phyloP scores from a whole-genome alignment of 768 basidiomycete genomes.

The Collybiopsis luxurians region DNA sequence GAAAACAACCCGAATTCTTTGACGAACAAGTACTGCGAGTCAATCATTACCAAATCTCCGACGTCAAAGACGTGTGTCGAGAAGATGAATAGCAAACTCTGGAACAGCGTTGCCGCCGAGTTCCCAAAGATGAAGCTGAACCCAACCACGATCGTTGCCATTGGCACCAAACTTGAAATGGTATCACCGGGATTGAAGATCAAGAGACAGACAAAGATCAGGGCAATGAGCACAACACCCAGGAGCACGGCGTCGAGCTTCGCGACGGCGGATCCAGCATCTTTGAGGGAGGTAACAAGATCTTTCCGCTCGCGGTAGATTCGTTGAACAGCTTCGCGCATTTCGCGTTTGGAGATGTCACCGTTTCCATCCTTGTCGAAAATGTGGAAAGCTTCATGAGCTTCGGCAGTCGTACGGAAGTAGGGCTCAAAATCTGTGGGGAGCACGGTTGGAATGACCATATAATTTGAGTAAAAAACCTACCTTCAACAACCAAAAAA shows the following conservation, averaged over 20 bases:
- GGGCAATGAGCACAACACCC: constrained; percentile 49
- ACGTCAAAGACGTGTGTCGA: constrained; percentile 86
- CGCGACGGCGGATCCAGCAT: constrained; percentile 68
- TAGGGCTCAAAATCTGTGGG: constrained; percentile 72
- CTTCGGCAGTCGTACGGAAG: constrained; percentile 69
- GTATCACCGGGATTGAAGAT: constrained; percentile 72
- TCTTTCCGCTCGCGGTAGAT: constrained; percentile 79
- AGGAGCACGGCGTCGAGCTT: constrained; percentile 79
- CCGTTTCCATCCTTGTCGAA: constrained; percentile 86
- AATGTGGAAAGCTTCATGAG: constrained; percentile 67
- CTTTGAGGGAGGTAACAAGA: constrained; percentile 70
- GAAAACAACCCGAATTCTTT: constrained; percentile 80
- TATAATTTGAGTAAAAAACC: constrained; percentile 7
- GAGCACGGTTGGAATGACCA: background rate
- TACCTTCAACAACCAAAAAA: constrained; percentile 68
- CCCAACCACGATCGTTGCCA: constrained; percentile 77
- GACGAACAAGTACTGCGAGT: constrained; percentile 57
- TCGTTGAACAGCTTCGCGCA: constrained; percentile 79
- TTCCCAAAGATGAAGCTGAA: constrained; percentile 87
- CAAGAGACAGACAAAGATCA: constrained; percentile 69
- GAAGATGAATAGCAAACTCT: constrained; percentile 84
- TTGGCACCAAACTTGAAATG: constrained; percentile 69
- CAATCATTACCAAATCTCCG: constrained; percentile 80
- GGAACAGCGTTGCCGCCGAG: constrained; percentile 75
- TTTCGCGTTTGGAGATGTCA: constrained; percentile 73